Base-by-base conservation (phyloP, 2,329 filamentous ascomycete species). In the Penicillium olsonii region DNA sequence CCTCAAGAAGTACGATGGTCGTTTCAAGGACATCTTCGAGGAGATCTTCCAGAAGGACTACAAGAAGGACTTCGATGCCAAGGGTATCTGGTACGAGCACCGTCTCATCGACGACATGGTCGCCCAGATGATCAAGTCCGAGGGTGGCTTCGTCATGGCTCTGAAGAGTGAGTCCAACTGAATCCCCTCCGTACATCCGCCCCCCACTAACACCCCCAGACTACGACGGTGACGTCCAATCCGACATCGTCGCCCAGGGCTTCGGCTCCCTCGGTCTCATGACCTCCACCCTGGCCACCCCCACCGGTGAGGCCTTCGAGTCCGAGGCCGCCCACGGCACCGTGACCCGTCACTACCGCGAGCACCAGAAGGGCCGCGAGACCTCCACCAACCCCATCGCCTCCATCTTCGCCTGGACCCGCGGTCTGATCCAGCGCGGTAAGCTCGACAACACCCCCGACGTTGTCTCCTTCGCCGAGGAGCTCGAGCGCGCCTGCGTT, bases 21-120 rank as follows among this genome's bases (percentile, higher is more conserved):
- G 89, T 65, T 99, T 99, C 84, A 97, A 97, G 86, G 94, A 99
- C 69, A 95, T 97, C 74, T 99, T 99, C 85, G 89, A 99, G 82
- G 88, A 95, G 68, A 84, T 97, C 66, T 99, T 92, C 77, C 90
- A 97, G 57, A 82, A 81, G 52, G 78, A 87, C 64, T 99, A 97
- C 81, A 87, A 88, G 81, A 81, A 84, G 71, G 83, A 90, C 37
- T 97, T 97, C 64, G 92, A 96, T 71, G 87, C 86, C 68, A 90
- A 91, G 81, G 84, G 84, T 56, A 95, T 97, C 78, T 97, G 94
- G 94, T 97, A 99, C 72, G 94, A 99, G 85, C 94, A 99, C 79
- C 88, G 94, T 68, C 82, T 99, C 62, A 97, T 99, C 69, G 94
- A 99, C 77, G 94, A 99, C 78, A 97, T 99, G 94, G 94, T 99